Base-by-base conservation (phyloP, 495 filamentous ascomycete genomes). In the Neurospora tetrasperma region DNA sequence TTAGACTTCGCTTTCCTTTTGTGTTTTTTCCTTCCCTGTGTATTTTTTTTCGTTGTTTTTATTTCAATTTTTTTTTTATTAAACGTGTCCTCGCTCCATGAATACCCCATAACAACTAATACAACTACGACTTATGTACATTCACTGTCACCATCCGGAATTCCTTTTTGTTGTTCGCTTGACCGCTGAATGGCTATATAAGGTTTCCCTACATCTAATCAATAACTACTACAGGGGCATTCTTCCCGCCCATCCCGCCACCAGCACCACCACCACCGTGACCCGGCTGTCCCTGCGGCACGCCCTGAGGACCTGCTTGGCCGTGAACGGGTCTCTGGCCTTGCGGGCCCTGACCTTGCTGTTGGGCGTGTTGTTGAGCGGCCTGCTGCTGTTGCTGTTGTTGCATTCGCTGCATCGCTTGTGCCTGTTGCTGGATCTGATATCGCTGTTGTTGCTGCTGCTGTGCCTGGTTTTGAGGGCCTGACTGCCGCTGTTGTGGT, bases 331-430 rank as follows among this genome's bases (percentile, higher is more conserved):
- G 72, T n/a, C 46, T 42, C 35, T 75, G 74, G 4, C 20, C 35
- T 66, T 70, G 74, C 10, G 54, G 69, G 7, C 27, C 44, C 4
- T 44, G 38, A 2, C 54, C 42, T 41, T 38, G 59, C 7, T n/a
- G 20, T 23, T 70, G 70, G 69, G 43, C 42, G n/a, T 72, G 44
- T 42, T 48, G 42, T 69, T 72, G 76, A 59, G 54, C 74, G 48
- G 69, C 72, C 68, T 74, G 75, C 74, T 71, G 80, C 75, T 74
- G 79, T 75, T 74, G 80, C 44, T 75, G 76, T 31, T 71, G 73
- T 41, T 71, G 71, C 48, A 46, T 69, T 41, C 54, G 54, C 54
- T 66, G 54, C 54, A 66, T 66, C 23, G 54, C 54, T 66, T 66
- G 54, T 16, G 68, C 71, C 31, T 69, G 69, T 42, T 31, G 69